A percentile compares a stretch with the other conserved stretches of the same genome.
These are phyloP conservation scores for Macrophomina tecta DNA, from an alignment of 2,329 filamentous ascomycete genomes.

Conservation along the genomic window DNA sequence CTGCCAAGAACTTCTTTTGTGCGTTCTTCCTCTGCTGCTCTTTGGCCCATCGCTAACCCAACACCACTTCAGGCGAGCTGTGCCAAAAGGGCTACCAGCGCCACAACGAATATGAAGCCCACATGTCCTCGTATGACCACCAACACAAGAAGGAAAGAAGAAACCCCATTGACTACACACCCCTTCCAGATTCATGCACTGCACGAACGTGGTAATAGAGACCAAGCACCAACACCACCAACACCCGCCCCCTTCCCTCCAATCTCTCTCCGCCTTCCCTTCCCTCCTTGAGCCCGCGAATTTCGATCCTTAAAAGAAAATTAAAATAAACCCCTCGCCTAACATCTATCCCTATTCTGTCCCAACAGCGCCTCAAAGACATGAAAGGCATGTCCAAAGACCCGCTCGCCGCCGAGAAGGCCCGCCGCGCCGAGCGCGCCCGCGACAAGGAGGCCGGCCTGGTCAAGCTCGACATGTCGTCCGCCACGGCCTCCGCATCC, in stretches of 20 bases:
- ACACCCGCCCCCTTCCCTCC: not conserved
- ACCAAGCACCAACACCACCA: not conserved
- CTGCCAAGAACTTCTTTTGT: slow-evolving; percentile 81
- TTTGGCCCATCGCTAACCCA: not conserved
- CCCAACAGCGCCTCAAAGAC: slow-evolving; percentile 70
- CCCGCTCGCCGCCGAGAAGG: slow-evolving; percentile 67
- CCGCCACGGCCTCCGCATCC: slow-evolving; percentile 27
- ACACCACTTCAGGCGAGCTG: slow-evolving; percentile 62
- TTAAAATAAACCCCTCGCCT: too few species aligned
- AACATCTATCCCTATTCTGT: too few species aligned
- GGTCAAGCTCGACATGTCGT: slow-evolving; percentile 19
- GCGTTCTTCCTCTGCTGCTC: slow-evolving; percentile 4
- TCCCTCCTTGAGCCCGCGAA: too few species aligned
- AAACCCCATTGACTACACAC: slow-evolving; percentile 15
- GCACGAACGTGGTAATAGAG: not conserved
- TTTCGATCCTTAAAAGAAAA: too few species aligned
- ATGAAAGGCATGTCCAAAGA: slow-evolving; percentile 85
- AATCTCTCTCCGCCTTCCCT: not conserved
- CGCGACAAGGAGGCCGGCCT: slow-evolving; percentile 68
- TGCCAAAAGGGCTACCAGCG: slow-evolving; percentile 94
- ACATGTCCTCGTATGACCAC: slow-evolving; percentile 94
- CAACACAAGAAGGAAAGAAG: slow-evolving; percentile 76
- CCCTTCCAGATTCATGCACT: slow-evolving; percentile 31
- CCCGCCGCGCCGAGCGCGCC: slow-evolving; percentile 66
- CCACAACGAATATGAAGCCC: slow-evolving; percentile 95